Evolutionary conservation across 208 protist species (phyloP).

Genomic region (Phytomonas sp.): DNA sequence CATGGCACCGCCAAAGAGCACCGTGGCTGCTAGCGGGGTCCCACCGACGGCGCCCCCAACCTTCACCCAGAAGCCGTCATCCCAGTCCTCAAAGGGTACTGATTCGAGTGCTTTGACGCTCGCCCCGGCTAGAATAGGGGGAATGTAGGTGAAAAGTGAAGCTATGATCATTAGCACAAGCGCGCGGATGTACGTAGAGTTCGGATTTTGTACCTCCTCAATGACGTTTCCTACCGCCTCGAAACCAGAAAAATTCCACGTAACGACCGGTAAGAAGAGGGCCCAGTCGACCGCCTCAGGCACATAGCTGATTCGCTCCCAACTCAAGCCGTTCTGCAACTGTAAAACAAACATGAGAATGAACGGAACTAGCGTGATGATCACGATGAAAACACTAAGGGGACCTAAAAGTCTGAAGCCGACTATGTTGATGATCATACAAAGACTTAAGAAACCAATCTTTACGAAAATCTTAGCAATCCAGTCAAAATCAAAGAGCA

Average conservation of each 20-base stretch:
- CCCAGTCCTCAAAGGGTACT: constrained; percentile 67
- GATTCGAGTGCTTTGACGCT: constrained; percentile 42
- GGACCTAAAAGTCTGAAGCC: constrained; percentile 63
- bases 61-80: constrained; percentile 82
- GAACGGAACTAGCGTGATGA: constrained; percentile 83
- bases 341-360: constrained; percentile 81
- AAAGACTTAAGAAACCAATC: constrained; percentile 53
- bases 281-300: constrained; percentile 74
- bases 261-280: constrained; percentile 77
- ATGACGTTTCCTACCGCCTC: constrained; percentile 86
- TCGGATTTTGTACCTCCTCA: constrained; percentile 82
- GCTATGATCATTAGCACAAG: constrained; percentile 76
- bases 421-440: constrained; percentile 69
- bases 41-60: constrained; percentile 81
- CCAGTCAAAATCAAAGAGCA: constrained; percentile 51
- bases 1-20: constrained; percentile 76
- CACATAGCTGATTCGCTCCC: constrained; percentile 58
- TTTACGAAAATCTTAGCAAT: constrained; percentile 51
- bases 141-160: constrained; percentile 74
- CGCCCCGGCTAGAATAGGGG: constrained; percentile 74
- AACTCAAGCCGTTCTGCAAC: constrained; percentile 69
- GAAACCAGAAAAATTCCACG: constrained; percentile 90
- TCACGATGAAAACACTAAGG: constrained; percentile 76
- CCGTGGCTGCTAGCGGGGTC: constrained; percentile 48
- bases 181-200: constrained; percentile 76